phyloP scores from a whole-genome alignment of 306 rosid species.

The Gynostemma pentaphyllum region DNA sequence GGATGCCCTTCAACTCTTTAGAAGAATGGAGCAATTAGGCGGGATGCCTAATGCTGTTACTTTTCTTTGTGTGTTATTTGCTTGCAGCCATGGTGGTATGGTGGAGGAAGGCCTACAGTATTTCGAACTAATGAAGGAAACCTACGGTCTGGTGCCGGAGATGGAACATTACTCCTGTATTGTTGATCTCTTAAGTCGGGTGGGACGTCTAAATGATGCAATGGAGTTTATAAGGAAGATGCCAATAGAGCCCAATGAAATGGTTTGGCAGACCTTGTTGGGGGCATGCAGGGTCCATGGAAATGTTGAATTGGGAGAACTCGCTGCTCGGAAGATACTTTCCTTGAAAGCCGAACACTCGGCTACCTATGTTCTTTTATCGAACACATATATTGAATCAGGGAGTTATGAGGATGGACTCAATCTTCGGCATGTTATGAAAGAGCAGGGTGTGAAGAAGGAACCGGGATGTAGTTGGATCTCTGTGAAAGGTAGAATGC shows the following conservation, averaged over 20 bases:
- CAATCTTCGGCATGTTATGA: slow-evolving; percentile 45
- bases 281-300: slow-evolving; percentile 74
- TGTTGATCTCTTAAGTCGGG: slow-evolving; percentile 63
- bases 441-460: slow-evolving; percentile 48
- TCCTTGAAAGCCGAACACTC: slow-evolving; percentile 39
- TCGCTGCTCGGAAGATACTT: slow-evolving; percentile 51
- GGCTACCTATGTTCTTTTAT: slow-evolving; percentile 54
- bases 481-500: slow-evolving; percentile 40
- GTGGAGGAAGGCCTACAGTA: slow-evolving; percentile 51
- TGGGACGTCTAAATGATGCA: slow-evolving; percentile 43
- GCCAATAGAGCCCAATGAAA: slow-evolving; percentile 47
- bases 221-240: slow-evolving; percentile 45
- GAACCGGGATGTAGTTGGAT: slow-evolving; percentile 69
- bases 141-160: slow-evolving; percentile 37
- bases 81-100: slow-evolving; percentile 68
- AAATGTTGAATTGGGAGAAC: slow-evolving; percentile 43
- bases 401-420: slow-evolving; percentile 38
- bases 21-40: slow-evolving; percentile 40
- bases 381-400: slow-evolving; percentile 46
- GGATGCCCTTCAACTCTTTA: slow-evolving; percentile 43
- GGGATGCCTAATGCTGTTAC: slow-evolving; percentile 41
- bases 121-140: slow-evolving; percentile 40
- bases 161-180: slow-evolving; percentile 68
- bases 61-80: slow-evolving; percentile 55
- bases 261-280: slow-evolving; percentile 71